Conservation (phyloP, 495 filamentous ascomycete species). For the Aspergillus kassunensis region DNA sequence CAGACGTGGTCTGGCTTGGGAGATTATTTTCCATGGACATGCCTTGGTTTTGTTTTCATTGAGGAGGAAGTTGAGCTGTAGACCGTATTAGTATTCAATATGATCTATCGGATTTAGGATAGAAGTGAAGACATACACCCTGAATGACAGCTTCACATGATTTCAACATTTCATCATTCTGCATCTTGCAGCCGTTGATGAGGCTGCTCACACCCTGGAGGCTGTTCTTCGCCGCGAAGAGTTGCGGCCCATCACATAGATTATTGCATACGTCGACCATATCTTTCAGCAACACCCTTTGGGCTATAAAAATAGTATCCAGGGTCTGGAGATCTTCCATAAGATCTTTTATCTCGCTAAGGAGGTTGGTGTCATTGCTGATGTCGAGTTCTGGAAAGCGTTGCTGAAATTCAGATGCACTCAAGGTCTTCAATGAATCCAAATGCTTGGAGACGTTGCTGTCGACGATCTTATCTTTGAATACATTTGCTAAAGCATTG, state of each 20-base stretch:
- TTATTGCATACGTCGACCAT: neutral
- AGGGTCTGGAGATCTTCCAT: neutral
- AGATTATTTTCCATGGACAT: no score
- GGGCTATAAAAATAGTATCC: neutral
- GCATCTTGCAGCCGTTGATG: neutral
- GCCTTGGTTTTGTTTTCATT: no score
- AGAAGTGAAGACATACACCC: neutral
- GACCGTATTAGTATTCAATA: no score
- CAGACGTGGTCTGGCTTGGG: no score
- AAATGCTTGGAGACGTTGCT: neutral
- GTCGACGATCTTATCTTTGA: neutral
- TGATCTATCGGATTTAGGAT: no score
- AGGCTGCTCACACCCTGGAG: neutral
- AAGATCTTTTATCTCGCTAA: neutral
- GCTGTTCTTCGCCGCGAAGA: neutral
- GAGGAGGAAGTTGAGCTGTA: no score
- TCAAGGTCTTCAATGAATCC: neutral
- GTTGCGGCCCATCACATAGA: neutral
- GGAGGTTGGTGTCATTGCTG: neutral
- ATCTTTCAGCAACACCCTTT: neutral
- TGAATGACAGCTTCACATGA: neutral
- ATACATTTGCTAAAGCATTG: neutral
- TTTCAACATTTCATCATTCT: neutral
- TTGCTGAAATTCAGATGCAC: neutral
- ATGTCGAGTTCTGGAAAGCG: neutral